Evolutionary conservation across 2,329 filamentous ascomycete species (phyloP).

Genomic region (Xylariaceae sp.): DNA sequence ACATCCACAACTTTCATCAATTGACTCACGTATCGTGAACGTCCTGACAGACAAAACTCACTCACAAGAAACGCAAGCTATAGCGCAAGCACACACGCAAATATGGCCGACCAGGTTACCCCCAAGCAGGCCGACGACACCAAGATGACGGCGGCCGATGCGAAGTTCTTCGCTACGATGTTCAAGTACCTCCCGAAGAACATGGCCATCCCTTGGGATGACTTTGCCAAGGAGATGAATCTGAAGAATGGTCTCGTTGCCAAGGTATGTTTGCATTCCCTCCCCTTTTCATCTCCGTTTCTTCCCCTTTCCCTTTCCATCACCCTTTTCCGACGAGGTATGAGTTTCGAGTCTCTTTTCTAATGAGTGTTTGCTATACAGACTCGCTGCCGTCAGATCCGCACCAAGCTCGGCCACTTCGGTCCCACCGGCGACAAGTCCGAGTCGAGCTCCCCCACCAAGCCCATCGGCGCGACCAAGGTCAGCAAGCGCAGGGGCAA

Average conservation of each 20-base stretch:
- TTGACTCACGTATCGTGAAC: background rate
- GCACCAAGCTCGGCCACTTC: slow-evolving; percentile 7
- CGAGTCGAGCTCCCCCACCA: background rate
- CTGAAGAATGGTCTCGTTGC: slow-evolving; percentile 19
- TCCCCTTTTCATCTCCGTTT: background rate
- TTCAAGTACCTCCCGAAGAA: slow-evolving; percentile 22
- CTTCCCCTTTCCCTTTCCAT: background rate
- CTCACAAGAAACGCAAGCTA: background rate
- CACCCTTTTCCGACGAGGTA: background rate
- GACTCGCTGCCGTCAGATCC: slow-evolving; percentile 12
- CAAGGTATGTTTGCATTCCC: slow-evolving; percentile 17
- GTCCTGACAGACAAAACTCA: background rate
- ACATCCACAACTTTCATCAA: background rate
- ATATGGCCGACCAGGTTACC: slow-evolving; percentile 7
- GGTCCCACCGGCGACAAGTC: background rate
- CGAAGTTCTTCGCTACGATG: slow-evolving; percentile 19
- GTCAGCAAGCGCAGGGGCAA: slow-evolving; percentile 9
- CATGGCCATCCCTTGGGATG: slow-evolving; percentile 20
- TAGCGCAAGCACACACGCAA: background rate
- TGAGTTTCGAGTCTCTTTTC: background rate
- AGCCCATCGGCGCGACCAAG: slow-evolving; percentile 2
- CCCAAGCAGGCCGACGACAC: background rate
- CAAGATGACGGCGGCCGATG: slow-evolving; percentile 10
- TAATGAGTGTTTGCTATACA: background rate
- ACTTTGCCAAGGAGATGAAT: slow-evolving; percentile 17